Conservation (phyloP, 768 basidiomycete genomes). For the Paxillus ammoniavirescens region DNA sequence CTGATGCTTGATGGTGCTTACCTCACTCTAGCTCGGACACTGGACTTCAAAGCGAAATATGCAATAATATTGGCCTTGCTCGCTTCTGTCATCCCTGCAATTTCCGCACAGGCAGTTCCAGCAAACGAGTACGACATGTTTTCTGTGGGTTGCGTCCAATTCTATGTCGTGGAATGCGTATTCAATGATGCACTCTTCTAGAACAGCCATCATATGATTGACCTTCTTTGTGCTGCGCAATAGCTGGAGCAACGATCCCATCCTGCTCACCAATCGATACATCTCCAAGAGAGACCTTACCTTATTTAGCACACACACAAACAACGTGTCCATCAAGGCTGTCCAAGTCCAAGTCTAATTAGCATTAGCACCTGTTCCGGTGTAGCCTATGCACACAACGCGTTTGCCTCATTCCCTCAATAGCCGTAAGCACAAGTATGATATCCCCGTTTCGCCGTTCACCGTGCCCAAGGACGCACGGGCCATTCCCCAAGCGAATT, state of each 20-base stretch:
- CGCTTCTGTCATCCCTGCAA: neutral
- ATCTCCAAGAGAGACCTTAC: neutral
- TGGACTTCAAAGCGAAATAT: neutral
- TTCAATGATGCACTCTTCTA: neutral
- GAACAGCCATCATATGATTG: neutral
- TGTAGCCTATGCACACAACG: neutral
- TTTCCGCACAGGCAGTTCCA: neutral
- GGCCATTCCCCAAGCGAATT: neutral
- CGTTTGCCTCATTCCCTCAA: neutral
- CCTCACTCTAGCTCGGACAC: neutral
- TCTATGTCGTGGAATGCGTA: neutral
- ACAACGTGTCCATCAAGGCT: neutral
- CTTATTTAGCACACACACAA: neutral
- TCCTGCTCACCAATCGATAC: neutral
- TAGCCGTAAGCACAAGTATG: neutral
- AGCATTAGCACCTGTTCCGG: neutral
- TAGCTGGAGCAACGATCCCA: neutral
- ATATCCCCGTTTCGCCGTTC: neutral
- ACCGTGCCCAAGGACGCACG: neutral
- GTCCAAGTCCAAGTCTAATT: neutral
- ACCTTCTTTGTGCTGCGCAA: neutral
- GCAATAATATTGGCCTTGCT: neutral
- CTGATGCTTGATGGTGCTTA: neutral
- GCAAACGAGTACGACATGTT: neutral
- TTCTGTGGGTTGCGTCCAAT: neutral